Evolutionary conservation across 257 asterid genomes (phyloP), one percentile per base, ranked within the genome.

Genomic region (Anisodus tanguticus): DNA sequence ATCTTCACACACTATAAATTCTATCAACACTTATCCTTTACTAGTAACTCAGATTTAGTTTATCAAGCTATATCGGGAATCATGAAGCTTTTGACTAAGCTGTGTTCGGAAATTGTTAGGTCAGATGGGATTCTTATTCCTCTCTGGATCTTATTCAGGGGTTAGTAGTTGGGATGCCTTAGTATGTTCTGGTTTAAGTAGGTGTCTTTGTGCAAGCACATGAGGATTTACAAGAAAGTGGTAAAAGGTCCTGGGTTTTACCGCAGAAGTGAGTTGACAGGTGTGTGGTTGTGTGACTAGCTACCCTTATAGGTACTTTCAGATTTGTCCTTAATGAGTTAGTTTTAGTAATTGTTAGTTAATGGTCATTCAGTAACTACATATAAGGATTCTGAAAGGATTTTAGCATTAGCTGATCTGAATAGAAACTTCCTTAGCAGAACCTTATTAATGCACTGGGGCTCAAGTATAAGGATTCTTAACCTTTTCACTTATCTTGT

Each of bases 241-340:
- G 13, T 68, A 68, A 15, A 67, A 68, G 76, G 76, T 68, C 51
- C 51, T 37, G 77, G 53, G 47, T 15, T 69, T 16, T 69, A 69
- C 31, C 8, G 6, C 77, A 69, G 54, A 69, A 39, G 26, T 69
- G 53, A 69, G 53, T 17, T 69, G 15, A 41, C 53, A 69, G 13
- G 7, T 39, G 53, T 69, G 4, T 39, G 13, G 13, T 69, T 68
- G 41, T 39, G 53, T 69, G 31, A 69, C 77, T 69, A 69, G 54
- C 54, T 69, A 69, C 77, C 53, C 8, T 26, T 39, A 16, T 39
- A 39, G 77, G 26, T 69, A 53, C 77, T 39, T 69, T 16, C 41
- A 13, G 53, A 16, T 3, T 16, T 7, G 2, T 39, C 77, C 53
- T 69, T 16, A 8, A 69, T 16, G 77, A 69, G 53, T 15, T 37